These are phyloP conservation scores for Candolleomyces aberdarensis DNA, from an alignment of 768 basidiomycete species.

Conservation along the genomic window DNA sequence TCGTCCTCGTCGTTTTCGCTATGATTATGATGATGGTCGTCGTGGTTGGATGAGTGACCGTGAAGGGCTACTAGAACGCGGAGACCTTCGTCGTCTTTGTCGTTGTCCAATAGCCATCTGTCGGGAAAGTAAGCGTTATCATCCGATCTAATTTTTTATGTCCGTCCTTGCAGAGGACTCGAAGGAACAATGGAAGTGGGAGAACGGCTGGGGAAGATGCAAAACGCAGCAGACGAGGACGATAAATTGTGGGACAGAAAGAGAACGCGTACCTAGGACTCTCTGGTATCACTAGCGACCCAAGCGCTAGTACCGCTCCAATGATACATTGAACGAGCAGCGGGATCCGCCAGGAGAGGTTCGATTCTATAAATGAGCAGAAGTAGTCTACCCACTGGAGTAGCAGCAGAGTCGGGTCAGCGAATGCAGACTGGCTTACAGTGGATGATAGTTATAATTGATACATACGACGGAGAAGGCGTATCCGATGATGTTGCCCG, in stretches of 20 bases:
- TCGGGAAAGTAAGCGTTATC: too few relatives aligned
- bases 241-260: too few relatives aligned
- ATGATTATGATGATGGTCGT: too few relatives aligned
- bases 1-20: too few relatives aligned
- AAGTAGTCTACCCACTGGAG: constrained; percentile 87
- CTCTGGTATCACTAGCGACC: constrained; percentile 80
- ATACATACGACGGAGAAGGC: constrained; percentile 62
- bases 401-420: neutral
- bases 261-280: constrained; percentile 56
- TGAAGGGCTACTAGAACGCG: constrained; percentile 80
- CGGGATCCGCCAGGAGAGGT: constrained; percentile 83
- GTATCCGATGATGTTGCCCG: constrained; percentile 84
- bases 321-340: constrained; percentile 81
- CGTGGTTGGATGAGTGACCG: constrained; percentile 60
- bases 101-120: constrained; percentile 72
- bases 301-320: constrained; percentile 70
- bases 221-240: too few relatives aligned
- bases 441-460: neutral
- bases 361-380: constrained; percentile 77
- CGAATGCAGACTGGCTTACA: too few relatives aligned
- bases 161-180: too few relatives aligned
- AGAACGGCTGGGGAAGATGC: too few relatives aligned
- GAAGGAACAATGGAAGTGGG: too few relatives aligned
- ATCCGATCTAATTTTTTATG: too few relatives aligned
- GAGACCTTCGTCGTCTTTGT: constrained; percentile 77